Conservation (phyloP, 768 basidiomycete species). For the Candolleomyces aberdarensis region DNA sequence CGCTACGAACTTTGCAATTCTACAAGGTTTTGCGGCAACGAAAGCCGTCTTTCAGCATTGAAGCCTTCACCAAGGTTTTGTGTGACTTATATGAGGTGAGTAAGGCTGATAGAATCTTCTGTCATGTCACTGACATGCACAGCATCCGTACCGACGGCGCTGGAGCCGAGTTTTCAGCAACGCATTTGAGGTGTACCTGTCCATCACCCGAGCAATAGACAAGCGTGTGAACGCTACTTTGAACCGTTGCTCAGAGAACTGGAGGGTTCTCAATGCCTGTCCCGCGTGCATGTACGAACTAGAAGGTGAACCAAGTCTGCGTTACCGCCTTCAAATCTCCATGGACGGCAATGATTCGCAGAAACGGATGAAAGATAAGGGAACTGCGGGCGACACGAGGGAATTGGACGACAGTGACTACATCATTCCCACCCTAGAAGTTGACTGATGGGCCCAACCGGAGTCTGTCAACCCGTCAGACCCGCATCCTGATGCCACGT, state of each 20-base stretch:
- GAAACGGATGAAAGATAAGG: slow-evolving; percentile 11
- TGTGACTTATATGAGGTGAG: slow-evolving; percentile 24
- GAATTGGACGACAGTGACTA: neutral
- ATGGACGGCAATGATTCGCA: slow-evolving; percentile 27
- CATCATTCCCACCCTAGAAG: neutral
- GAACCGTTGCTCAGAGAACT: slow-evolving; percentile 12
- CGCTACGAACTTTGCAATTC: neutral
- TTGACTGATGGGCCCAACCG: neutral
- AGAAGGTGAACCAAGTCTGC: slow-evolving; percentile 17
- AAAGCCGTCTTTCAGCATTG: slow-evolving; percentile 7
- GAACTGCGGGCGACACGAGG: neutral
- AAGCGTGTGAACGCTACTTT: slow-evolving; percentile 4
- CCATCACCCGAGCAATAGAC: slow-evolving; percentile 7
- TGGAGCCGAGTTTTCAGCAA: slow-evolving; percentile 15
- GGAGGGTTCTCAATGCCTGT: slow-evolving; percentile 7
- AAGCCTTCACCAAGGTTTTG: slow-evolving; percentile 25
- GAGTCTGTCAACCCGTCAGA: too few relatives aligned
- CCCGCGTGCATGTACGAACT: slow-evolving; percentile 18
- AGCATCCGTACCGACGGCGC: slow-evolving; percentile 23
- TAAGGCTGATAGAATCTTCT: slow-evolving; percentile 9
- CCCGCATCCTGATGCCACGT: too few relatives aligned
- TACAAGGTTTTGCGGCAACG: neutral
- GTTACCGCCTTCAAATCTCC: slow-evolving; percentile 17
- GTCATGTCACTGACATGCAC: slow-evolving; percentile 17
- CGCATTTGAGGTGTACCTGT: slow-evolving; percentile 14